Evolutionary conservation across 192 early-diverging fungal genomes (phyloP).

Genomic region (Coemansia sp.): DNA sequence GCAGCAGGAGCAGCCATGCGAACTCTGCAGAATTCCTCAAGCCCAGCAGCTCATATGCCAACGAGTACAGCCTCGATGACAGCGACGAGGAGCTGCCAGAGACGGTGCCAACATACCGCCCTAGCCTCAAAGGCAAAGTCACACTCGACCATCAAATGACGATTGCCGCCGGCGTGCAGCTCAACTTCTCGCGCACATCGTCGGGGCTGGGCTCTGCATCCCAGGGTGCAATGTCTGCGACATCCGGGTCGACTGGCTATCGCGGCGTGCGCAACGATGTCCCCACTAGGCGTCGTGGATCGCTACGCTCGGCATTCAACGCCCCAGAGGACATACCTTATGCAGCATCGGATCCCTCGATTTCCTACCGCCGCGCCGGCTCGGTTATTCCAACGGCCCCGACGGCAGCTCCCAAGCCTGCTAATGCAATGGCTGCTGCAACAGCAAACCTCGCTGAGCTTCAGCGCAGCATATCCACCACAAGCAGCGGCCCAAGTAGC

Average conservation of each 20-base stretch:
- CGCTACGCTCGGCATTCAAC: slow-evolving; percentile 26
- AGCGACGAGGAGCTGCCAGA: slow-evolving; percentile 1
- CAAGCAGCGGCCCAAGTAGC: neutral
- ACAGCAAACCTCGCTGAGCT: slow-evolving; percentile 16
- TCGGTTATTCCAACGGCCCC: neutral
- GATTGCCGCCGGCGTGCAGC: slow-evolving; percentile 27
- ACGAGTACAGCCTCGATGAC: slow-evolving; percentile 3
- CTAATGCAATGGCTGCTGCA: slow-evolving; percentile 18
- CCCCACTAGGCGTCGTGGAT: slow-evolving; percentile 22
- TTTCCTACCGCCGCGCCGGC: neutral
- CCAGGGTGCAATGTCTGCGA: neutral
- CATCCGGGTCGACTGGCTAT: slow-evolving; percentile 11
- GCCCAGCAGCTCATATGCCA: slow-evolving; percentile 2
- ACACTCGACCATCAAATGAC: slow-evolving; percentile 19
- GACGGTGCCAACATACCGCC: neutral
- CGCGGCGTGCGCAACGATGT: slow-evolving; percentile 32
- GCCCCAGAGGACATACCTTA: slow-evolving; percentile 6
- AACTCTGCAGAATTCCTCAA: neutral
- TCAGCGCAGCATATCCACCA: slow-evolving; percentile 28
- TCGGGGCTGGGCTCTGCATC: slow-evolving; percentile 2
- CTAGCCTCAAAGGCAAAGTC: neutral
- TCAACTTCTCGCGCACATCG: slow-evolving; percentile 13
- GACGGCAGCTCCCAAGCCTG: slow-evolving; percentile 2
- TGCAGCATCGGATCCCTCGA: slow-evolving; percentile 2
- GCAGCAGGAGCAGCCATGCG: slow-evolving; percentile 1